Base-by-base conservation (phyloP, 2,329 filamentous ascomycete genomes). In the Pestalotiopsis sp. region DNA sequence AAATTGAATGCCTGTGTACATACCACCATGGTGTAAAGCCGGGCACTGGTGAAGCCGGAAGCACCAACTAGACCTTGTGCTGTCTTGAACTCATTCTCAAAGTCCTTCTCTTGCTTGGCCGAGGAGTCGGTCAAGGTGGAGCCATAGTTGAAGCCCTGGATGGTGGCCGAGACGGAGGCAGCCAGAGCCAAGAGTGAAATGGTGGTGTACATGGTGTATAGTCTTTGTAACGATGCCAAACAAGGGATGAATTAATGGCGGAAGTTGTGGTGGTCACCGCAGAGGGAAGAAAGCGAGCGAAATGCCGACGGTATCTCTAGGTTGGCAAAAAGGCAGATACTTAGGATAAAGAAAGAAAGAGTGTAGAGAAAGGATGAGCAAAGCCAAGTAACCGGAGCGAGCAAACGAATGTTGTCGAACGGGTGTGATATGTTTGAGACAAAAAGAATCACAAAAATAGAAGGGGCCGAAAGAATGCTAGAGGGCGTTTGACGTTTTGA, bases 141-240 rank as follows among this genome's bases (percentile, higher is more conserved):
- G 72, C 90, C 91, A 72, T 92, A 93, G 85, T 93, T 93, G 88
- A 93, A 93, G 73, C 92, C 92, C 71, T 89, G 85, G 78, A 82
- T 77, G 65, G 80, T 77, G 49, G 80, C 80, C 23, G 76, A 76
- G 66, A 80, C 80, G 72, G 79, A 78, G 14, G 80, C 79, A 52
- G 82, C 80, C 66, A 85, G 65, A 20, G 81, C 78, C 63, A 77
- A 68, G 49, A 80, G 68, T 49, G 74, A 69, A 13, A 72, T 67
- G 40, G 71, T 49, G 20, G 57, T 60, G 58, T 63, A 56, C 66
- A 67, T 67, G 13, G 40, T 60, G 36, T 25, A 12, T 23, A n/a
- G 9, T 49, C 14, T 45, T 23, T 49, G 61, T 45, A 17, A 20
- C 5, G 57, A 27, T 59, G n/a, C 31, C 31, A 36, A 36, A 36